Percentiles rank a stretch among this genome's conserved stretches.
These are phyloP conservation scores for Thraustotheca clavata DNA, from an alignment of 352 stramenopile genomes.

Conservation along the genomic window DNA sequence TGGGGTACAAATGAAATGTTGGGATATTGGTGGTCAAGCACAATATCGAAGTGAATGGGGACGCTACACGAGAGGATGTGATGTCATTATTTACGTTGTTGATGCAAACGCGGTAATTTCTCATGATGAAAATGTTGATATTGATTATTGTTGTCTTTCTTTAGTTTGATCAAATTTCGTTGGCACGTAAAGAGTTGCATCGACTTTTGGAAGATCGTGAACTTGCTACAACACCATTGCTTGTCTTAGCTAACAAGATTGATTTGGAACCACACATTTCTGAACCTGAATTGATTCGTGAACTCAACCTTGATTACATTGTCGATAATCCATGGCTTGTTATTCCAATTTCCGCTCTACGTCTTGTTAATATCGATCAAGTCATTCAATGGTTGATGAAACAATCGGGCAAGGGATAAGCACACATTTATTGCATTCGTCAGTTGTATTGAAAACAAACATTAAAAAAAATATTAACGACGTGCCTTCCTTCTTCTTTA, in stretches of 20 bases:
- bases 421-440: background rate
- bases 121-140: background rate
- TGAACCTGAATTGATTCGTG: conserved; percentile 85
- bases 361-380: conserved; percentile 96
- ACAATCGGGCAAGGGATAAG: conserved; percentile 86
- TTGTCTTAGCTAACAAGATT: conserved; percentile 99
- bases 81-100: conserved; percentile 99
- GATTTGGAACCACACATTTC: conserved; percentile 93
- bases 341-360: conserved; percentile 95
- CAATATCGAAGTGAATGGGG: conserved; percentile 94
- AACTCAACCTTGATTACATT: conserved; percentile 98
- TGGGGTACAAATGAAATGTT: conserved; percentile 97
- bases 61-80: conserved; percentile 93
- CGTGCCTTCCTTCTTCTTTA: conserved; percentile 2
- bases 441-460: background rate
- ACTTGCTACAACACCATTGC: conserved; percentile 87
- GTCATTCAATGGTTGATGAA: conserved; percentile 96
- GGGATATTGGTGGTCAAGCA: conserved; percentile 96
- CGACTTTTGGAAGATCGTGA: conserved; percentile 90
- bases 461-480: background rate
- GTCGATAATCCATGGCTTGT: conserved; percentile 98
- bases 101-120: conserved; percentile 89
- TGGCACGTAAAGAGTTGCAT: conserved; percentile 92
- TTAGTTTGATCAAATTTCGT: conserved; percentile 89
- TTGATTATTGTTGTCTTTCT: conserved; percentile 3